Evolutionary conservation across 73 alveolate genomes (phyloP).

Genomic region (Symbiodinium natans): DNA sequence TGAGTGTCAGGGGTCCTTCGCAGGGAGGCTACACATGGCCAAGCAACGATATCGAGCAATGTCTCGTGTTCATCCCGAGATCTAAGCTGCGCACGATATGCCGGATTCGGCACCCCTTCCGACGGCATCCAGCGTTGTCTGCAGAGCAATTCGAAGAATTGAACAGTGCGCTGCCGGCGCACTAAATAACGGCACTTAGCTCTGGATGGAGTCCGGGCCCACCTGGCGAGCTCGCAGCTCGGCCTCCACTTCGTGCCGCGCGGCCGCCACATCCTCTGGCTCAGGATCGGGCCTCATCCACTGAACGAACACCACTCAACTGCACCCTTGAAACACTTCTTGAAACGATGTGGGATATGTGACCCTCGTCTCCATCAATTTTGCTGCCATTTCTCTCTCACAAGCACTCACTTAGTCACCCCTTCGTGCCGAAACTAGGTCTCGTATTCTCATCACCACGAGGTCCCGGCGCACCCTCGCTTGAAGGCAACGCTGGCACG

Average conservation of each 20-base stretch:
- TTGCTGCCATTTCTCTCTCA: too few species aligned
- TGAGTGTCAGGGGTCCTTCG: constrained; percentile 87
- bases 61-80: too few species aligned
- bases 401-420: too few species aligned
- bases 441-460: too few species aligned
- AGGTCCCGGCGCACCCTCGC: constrained; percentile 44
- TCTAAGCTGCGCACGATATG: constrained; percentile 23
- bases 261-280: constrained; percentile 46
- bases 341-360: too few species aligned
- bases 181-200: background rate
- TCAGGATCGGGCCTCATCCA: constrained; percentile 45
- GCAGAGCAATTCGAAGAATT: background rate
- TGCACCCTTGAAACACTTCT: too few species aligned
- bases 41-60: too few species aligned
- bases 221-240: constrained; percentile 92
- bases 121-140: constrained; percentile 87
- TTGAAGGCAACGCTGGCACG: constrained; percentile 27
- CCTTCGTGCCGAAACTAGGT: too few species aligned
- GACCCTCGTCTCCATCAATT: too few species aligned
- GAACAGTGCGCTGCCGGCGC: background rate
- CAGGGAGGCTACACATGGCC: background rate
- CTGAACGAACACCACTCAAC: too few species aligned
- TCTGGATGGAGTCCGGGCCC: background rate
- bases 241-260: constrained; percentile 80
- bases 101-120: constrained; percentile 50